These are phyloP conservation scores for Elsinoe perseae DNA, from an alignment of 2,329 filamentous ascomycete genomes.

Conservation along the genomic window DNA sequence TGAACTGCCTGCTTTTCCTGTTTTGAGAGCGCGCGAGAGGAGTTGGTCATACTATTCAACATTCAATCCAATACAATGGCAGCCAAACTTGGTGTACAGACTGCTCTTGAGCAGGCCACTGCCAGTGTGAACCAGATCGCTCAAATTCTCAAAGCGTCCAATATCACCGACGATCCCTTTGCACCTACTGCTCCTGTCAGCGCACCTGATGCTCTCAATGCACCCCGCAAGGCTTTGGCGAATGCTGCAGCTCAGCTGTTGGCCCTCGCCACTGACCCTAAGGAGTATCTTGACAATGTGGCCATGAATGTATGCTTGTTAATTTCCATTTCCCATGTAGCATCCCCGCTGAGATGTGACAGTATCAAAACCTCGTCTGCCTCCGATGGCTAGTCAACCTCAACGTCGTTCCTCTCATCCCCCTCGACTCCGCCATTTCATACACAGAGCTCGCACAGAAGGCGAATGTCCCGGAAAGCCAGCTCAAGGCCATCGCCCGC, in stretches of 20 bases:
- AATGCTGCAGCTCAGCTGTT: conserved; percentile 20
- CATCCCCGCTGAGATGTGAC: conserved; percentile 5
- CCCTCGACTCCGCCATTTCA: conserved; percentile 12
- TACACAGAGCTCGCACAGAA: conserved; percentile 10
- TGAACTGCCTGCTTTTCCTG: conserved; percentile 4
- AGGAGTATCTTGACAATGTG: conserved; percentile 21
- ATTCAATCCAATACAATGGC: conserved; percentile 9
- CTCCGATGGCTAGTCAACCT: conserved; percentile 21
- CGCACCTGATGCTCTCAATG: conserved; percentile 7
- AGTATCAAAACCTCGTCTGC: conserved; percentile 21
- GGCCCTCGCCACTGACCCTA: conserved; percentile 19
- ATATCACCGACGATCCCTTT: conserved; percentile 5
- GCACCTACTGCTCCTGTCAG: not conserved
- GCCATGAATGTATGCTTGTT: conserved; percentile 19
- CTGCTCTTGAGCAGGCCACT: conserved; percentile 14
- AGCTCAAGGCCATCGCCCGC: conserved; percentile 21
- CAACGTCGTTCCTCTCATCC: conserved; percentile 19
- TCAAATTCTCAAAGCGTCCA: conserved; percentile 3
- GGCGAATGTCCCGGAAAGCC: conserved; percentile 17
- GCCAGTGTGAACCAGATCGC: conserved; percentile 11
- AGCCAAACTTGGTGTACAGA: conserved; percentile 11
- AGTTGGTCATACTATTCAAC: conserved; percentile 1
- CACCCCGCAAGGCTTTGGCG: conserved; percentile 16
- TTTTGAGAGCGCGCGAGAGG: not conserved
- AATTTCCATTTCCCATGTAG: not conserved